Base-by-base conservation (phyloP, 139 green algal species). In the Axilococcus clingmanii region DNA sequence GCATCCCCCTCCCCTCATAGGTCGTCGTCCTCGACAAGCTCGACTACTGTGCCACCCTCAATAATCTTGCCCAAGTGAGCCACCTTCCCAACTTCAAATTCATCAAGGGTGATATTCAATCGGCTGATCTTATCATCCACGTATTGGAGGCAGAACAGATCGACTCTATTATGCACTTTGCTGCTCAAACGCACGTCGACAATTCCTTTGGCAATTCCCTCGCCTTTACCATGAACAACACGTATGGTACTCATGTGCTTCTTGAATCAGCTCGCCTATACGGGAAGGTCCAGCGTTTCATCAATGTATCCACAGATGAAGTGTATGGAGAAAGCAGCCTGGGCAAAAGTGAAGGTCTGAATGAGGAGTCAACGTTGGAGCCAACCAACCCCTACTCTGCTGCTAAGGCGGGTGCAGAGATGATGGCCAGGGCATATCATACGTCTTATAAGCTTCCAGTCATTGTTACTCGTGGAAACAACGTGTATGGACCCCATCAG, bases 131-230 rank as follows among this genome's bases (percentile, higher is more conserved):
- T 30, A 32, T 99, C 7, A 78, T 51, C 43, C 89, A 87, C 46
- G 51, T 99, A 5, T 63, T 98, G 19, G 36, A 70, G 12, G 71
- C 68, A 0, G 80, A 97, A 55, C 19, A 85, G 5, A 84, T 99
- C 17, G 93, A 99, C 76, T 96, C 91, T 8, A 74, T 98, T 23
- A 89, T 97, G 85, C 91, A 97, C 76, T 98, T 97, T 63, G 91
- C 91, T 1, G 91, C 91, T 3, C 78, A 97, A 80, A 97, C 90
- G 2, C 92, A 99, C 66, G 92, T 97, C 3, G 92, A 98, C 76
- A 94, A 95, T 69, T 94, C 77, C 3, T 98, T 99, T 59, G 88
- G 91, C 20, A 99, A 99, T 72, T 85, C 67, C 8, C 70, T 95
- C 37, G 72, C 79, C 14, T 93, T 94, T 63, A 93, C 87, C 24